Evolutionary conservation across 306 rosid species (phyloP), one percentile per base, ranked within the genome.

Genomic region (Acmispon strigosus): DNA sequence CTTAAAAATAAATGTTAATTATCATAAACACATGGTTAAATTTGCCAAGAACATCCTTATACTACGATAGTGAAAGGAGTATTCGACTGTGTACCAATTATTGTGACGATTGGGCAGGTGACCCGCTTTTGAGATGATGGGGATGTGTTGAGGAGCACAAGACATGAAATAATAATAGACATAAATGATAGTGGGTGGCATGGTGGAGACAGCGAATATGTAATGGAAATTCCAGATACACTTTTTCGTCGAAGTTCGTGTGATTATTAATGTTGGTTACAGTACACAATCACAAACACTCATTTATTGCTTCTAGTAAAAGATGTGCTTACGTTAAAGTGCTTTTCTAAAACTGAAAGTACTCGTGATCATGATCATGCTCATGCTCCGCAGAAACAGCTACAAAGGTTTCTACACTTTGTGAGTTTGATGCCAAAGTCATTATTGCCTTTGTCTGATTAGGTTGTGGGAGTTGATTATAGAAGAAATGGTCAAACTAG

Each of bases 321-420:
- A 77, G 63, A 27, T 36, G 55, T 13, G 34, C 48, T 57, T 65
- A 15, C 44, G 14, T 29, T 20, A 39, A 67, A 61, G 60, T 60
- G 48, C 80, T 61, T 78, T 78, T 49, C 57, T 1, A 10, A 73
- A 68, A 63, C 62, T 64, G 43, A 50, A 74, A 55, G 77, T 56
- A 39, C 66, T 67, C 9, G 69, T 55, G 66, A 70, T 56, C 62
- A 71, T 75, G 15, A 52, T 63, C 45, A 64, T 55, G 66, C 63
- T 56, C 62, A 71, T 75, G 15, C 44, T 63, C 45, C 16, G 61
- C 42, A 16, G 34, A 39, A 47, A 62, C 75, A 39, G 66, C 74
- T 45, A 43, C 63, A 69, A 74, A 78, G 80, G 83, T 39, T 76
- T 57, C 73, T 71, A 22, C 71, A 17, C 81, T 76, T 70, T 75